Evolutionary conservation across 345 rosid genomes (phyloP), one percentile per base, ranked within the genome.

Genomic region (Melastoma malabathricum): DNA sequence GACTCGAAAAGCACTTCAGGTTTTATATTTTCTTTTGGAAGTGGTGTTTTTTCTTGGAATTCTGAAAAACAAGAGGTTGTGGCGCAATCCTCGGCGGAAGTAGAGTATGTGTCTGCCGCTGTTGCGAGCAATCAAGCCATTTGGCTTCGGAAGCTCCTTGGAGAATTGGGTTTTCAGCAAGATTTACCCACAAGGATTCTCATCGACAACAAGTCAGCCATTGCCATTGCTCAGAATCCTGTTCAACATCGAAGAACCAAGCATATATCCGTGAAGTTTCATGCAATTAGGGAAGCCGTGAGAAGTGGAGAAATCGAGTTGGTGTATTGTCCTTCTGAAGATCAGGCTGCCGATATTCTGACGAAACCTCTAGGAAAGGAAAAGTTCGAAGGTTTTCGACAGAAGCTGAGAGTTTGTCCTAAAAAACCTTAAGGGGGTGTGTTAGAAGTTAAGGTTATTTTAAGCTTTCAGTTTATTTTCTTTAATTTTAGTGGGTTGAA

Each of bases 91-190:
- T 43, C 44, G 0, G 16, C 17, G 0, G 51, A 65, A 22, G 61
- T 13, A 1, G 39, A 46, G 15, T 60, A 51, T 19, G n/a, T 52
- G 7, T 6, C 44, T 6, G 13, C 44, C 3, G 46, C 50, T 17
- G 14, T 4, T 5, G 47, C 45, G 7, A 43, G 46, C 0, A n/a
- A n/a, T 49, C 48, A 68, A 22, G 61, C 60, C 10, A 44, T 68
- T 22, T 68, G 57, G 64, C 18, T 54, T 10, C 15, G 18, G 7
- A 62, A 22, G 25, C 10, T 54, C 31, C 6, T 54, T 4, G 13
- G 3, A 6, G 47, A 54, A 9, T 8, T 63, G 27, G 25, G 22
- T 0, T 31, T 43, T 0, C 17, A 52, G 27, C 46, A 58, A 23
- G 3, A 16, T 43, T 6, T 19, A 4, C 39, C 55, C 2, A 58